These are phyloP conservation scores for Mollisiaceae sp. DNA, from an alignment of 2,329 filamentous ascomycete species.

Conservation along the genomic window DNA sequence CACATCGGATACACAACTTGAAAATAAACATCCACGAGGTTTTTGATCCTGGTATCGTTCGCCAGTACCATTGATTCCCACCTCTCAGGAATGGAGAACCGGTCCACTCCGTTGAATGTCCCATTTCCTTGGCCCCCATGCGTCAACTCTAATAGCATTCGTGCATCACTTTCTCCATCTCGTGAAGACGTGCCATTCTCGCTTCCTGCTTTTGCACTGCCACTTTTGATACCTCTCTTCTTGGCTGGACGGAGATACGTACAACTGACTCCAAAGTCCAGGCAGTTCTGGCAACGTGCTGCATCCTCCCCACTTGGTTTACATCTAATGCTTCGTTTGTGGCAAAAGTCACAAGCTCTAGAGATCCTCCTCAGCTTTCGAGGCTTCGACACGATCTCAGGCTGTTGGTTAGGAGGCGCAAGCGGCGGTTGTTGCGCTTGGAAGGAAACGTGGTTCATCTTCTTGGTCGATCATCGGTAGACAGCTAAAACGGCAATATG, in stretches of 20 bases:
- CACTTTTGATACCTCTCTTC: constrained; percentile 42
- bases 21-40: constrained; percentile 56
- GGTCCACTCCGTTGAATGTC: constrained; percentile 11
- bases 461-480: not conserved
- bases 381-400: constrained; percentile 12
- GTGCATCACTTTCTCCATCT: constrained; percentile 17
- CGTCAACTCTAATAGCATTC: constrained; percentile 11
- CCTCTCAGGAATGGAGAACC: constrained; percentile 14
- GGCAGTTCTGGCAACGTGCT: constrained; percentile 53
- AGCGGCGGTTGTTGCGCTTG: constrained; percentile 4
- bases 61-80: constrained; percentile 28
- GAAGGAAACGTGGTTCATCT: constrained; percentile 16
- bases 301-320: constrained; percentile 44
- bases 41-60: constrained; percentile 47
- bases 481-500: constrained; percentile 6
- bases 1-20: constrained; percentile 58
- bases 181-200: constrained; percentile 1
- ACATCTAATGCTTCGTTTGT: constrained; percentile 53
- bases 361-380: constrained; percentile 13
- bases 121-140: constrained; percentile 8
- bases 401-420: constrained; percentile 14
- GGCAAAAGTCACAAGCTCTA: constrained; percentile 51
- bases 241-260: constrained; percentile 53
- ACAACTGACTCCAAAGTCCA: constrained; percentile 55
- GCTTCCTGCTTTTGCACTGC: constrained; percentile 10